Evolutionary conservation across 805 yeast species (phyloP).

Genomic region (Starmera dryadoides): DNA sequence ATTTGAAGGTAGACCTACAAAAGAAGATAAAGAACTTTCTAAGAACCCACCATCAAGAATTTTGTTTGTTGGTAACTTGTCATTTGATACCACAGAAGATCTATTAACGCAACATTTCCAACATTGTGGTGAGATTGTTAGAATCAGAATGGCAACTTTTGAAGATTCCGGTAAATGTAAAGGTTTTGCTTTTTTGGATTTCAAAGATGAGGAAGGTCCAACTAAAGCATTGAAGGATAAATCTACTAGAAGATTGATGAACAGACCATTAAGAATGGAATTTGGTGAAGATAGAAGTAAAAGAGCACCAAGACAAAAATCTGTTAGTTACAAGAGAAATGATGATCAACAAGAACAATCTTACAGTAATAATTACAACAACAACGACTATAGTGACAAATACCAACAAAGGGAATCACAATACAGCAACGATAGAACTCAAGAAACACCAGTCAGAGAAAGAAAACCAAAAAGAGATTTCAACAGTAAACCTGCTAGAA

Average conservation of each 20-base stretch:
- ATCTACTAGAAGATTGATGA: slow-evolving; percentile 55
- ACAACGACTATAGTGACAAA: slow-evolving; percentile 7
- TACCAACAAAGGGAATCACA: slow-evolving; percentile 10
- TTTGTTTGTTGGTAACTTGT: slow-evolving; percentile 85
- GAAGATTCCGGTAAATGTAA: slow-evolving; percentile 95
- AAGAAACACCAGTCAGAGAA: slow-evolving; percentile 19
- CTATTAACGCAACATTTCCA: slow-evolving; percentile 74
- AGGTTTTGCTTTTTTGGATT: slow-evolving; percentile 92
- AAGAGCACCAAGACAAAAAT: slow-evolving; percentile 29
- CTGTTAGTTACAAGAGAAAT: neutral
- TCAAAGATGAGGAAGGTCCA: slow-evolving; percentile 72
- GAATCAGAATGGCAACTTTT: slow-evolving; percentile 95
- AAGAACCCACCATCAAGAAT: slow-evolving; percentile 87
- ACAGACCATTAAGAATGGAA: slow-evolving; percentile 78
- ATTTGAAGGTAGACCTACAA: slow-evolving; percentile 81
- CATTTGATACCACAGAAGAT: slow-evolving; percentile 86
- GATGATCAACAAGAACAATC: too few relatives aligned
- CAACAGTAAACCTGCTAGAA: slow-evolving; percentile 6
- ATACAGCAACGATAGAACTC: neutral
- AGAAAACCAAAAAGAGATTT: slow-evolving; percentile 8
- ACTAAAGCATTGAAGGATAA: slow-evolving; percentile 75
- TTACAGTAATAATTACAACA: too few relatives aligned
- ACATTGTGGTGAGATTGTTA: slow-evolving; percentile 82
- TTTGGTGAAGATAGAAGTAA: slow-evolving; percentile 93
- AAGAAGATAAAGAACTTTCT: slow-evolving; percentile 39